Percentiles rank a stretch among this genome's conserved stretches.
Evolutionary conservation across 768 basidiomycete species (phyloP).

Genomic region (Suillus subluteus): DNA sequence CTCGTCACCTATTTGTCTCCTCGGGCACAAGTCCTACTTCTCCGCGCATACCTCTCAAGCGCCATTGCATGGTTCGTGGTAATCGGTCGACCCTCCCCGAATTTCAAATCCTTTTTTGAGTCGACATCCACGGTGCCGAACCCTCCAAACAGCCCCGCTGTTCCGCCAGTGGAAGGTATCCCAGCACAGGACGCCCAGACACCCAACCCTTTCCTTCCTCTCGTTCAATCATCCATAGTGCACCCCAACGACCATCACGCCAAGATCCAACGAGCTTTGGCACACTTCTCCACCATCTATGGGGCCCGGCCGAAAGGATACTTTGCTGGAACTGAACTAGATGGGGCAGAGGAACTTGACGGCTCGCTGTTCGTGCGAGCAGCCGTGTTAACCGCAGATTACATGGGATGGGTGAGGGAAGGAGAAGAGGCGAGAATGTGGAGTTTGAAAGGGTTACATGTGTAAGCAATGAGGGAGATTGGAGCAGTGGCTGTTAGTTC

Average conservation of each 20-base stretch:
- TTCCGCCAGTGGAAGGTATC: not conserved
- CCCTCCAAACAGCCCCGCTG: not conserved
- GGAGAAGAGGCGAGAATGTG: slow-evolving; percentile 34
- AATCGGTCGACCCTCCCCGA: slow-evolving; percentile 33
- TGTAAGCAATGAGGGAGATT: not conserved
- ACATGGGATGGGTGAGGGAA: slow-evolving; percentile 16
- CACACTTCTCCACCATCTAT: slow-evolving; percentile 37
- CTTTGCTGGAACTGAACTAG: slow-evolving; percentile 33
- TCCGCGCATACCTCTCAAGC: slow-evolving; percentile 32
- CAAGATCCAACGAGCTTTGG: slow-evolving; percentile 39
- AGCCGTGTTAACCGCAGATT: slow-evolving; percentile 34
- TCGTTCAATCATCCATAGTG: slow-evolving; percentile 42
- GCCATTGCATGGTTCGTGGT: slow-evolving; percentile 32
- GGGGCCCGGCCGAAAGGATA: slow-evolving; percentile 31
- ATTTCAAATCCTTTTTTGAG: slow-evolving; percentile 36
- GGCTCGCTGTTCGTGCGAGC: slow-evolving; percentile 41
- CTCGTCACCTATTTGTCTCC: slow-evolving; percentile 23
- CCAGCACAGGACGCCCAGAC: slow-evolving; percentile 17
- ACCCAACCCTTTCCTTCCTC: slow-evolving; percentile 44
- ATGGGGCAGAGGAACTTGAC: slow-evolving; percentile 36
- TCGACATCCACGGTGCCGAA: not conserved
- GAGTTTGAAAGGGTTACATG: slow-evolving; percentile 31
- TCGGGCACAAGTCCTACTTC: slow-evolving; percentile 27
- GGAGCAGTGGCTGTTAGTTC: not conserved
- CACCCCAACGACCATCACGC: slow-evolving; percentile 39